These are phyloP conservation scores for Larix kaempferi DNA, from an alignment of 75 land plant species.

Conservation along the genomic window DNA sequence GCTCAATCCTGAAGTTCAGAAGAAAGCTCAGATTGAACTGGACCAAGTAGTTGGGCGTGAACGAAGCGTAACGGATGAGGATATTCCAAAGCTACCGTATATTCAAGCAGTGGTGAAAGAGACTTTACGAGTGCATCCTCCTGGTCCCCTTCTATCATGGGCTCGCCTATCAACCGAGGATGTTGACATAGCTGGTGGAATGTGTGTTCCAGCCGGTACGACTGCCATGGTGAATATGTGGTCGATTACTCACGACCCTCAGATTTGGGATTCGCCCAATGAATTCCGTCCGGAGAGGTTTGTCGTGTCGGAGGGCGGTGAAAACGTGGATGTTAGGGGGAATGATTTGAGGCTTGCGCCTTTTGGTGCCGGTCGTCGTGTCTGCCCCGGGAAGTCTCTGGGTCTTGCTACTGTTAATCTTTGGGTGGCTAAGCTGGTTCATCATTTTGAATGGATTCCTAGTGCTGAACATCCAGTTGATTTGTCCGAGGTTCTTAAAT, in stretches of 20 bases:
- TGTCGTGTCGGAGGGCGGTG: conserved; percentile 18
- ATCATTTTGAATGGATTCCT: neutral
- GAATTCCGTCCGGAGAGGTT: conserved; percentile 51
- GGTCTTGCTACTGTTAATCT: neutral
- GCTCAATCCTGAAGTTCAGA: conserved; percentile 63
- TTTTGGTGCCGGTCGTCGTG: conserved; percentile 53
- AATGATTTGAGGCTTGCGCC: conserved; percentile 50
- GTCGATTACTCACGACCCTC: conserved; percentile 28
- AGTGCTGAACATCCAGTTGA: conserved; percentile 5
- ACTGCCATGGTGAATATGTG: conserved; percentile 59
- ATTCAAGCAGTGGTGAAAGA: conserved; percentile 72
- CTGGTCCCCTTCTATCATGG: conserved; percentile 90
- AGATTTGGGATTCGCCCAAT: conserved; percentile 15
- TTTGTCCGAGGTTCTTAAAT: neutral
- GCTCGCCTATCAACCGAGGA: conserved; percentile 72
- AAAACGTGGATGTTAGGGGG: conserved; percentile 21
- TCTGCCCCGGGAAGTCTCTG: conserved; percentile 49
- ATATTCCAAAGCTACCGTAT: conserved; percentile 51
- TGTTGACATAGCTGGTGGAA: conserved; percentile 24
- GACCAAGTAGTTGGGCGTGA: conserved; percentile 23
- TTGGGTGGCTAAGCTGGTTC: neutral
- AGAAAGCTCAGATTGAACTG: conserved; percentile 51
- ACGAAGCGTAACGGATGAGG: conserved; percentile 24
- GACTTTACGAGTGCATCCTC: conserved; percentile 64
- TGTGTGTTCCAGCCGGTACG: conserved; percentile 31